Evolutionary conservation across 2,329 filamentous ascomycete species (phyloP), one percentile per base, ranked within the genome.

Genomic region (Talaromyces atroroseus): DNA sequence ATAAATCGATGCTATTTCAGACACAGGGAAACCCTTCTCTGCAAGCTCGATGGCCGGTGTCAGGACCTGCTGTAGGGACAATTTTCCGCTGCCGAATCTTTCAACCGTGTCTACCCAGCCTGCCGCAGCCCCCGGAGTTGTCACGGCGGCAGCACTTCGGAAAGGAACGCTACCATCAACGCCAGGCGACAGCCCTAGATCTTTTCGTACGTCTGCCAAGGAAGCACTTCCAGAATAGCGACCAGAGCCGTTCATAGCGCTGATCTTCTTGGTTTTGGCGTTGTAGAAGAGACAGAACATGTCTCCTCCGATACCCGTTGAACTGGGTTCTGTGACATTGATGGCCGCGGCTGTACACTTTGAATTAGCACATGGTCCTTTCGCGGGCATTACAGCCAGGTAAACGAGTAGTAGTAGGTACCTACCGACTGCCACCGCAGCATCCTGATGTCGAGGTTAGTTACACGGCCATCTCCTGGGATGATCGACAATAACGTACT

Each of bases 201-300:
- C 85, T 56, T 80, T 79, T 23, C 89, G 82, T 54, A 95, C 80
- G 32, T 78, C 80, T 53, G 90, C 86, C 0, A 95, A 78, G 0
- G 85, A 88, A 60, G 77, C 84, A 38, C 86, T 84, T 52, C 75
- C 79, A 4, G 89, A 85, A 3, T 90, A 84, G 26, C 94, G 85
- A n/a, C 94, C 94, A 1, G 92, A 96, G 20, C 92, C 94, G 72
- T 99, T 99, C 72, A 97, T 77, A 10, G 91, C 89, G 54, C 85
- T 87, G 8, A 97, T 87, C 61, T 88, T 88, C 68, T 88, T 88
- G 0, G 86, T 89, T 64, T 87, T 82, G 44, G 90, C 90, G 68
- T 95, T 83, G 77, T 92, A 97, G 79, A 84, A 96, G 36, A 97
- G 83, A 71, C 92, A 92, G 76, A 97, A 99, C 85, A 96, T 91